A percentile compares a stretch with the other conserved stretches of the same genome.
Evolutionary conservation across 1,284 basidiomycete species (phyloP).

Genomic region (Puccinia horiana): DNA sequence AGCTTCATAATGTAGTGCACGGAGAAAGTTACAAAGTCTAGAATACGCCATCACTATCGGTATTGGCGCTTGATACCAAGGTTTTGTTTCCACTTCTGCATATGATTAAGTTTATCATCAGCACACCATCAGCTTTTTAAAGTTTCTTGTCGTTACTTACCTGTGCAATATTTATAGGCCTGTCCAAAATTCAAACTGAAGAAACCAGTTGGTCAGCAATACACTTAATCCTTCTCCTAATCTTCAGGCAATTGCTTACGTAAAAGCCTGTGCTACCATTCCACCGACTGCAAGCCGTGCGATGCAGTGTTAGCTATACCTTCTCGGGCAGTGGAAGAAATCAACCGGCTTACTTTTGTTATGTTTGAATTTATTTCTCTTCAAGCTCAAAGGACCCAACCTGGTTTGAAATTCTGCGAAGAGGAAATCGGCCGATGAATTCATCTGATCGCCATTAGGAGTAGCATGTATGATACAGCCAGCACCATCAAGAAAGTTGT

Average conservation of each 20-base stretch:
- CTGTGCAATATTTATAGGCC: constrained; percentile 42
- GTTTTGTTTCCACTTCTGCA: constrained; percentile 43
- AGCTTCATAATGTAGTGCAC: background rate
- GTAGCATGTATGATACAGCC: constrained; percentile 32
- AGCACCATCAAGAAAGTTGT: constrained; percentile 9
- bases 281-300: background rate
- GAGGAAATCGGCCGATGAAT: background rate
- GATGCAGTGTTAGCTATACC: background rate
- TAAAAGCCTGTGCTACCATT: constrained; percentile 38
- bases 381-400: constrained; percentile 21
- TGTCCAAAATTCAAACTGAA: constrained; percentile 36
- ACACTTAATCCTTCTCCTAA: background rate
- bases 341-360: background rate
- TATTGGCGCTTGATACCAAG: background rate
- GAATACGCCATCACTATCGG: constrained; percentile 8
- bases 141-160: too few relatives aligned
- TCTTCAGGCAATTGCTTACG: background rate
- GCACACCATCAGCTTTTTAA: background rate
- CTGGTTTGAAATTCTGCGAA: constrained; percentile 15
- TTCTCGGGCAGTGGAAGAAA: background rate
- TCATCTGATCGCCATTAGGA: background rate
- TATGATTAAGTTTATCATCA: background rate
- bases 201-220: background rate
- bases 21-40: constrained; percentile 18
- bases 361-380: constrained; percentile 23